Base-by-base conservation (phyloP, 2,329 filamentous ascomycete genomes). In the Madurella fahalii region DNA sequence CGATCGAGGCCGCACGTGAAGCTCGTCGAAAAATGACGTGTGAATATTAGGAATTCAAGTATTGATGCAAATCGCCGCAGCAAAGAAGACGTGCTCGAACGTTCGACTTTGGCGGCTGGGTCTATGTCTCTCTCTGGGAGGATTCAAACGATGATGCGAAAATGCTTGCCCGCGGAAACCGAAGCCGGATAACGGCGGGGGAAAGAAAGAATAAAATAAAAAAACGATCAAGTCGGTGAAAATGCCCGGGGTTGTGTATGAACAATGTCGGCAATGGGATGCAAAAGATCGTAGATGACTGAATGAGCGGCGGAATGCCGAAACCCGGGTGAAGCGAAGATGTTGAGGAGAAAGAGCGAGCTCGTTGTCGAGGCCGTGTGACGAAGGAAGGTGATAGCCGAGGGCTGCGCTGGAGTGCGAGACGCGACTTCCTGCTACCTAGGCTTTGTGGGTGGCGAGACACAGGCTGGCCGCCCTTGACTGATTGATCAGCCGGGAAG, bases 71-170 rank as follows among this genome's bases (percentile, higher is more conserved):
- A 30, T 16, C 3, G 58, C 50, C 46, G 61, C 56, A 16, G 42
- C 47, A 55, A 55, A 59, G 58, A 53, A 52, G 53, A 63, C 63
- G 63, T 64, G 54, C 25, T 63, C 61, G 54, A 63, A 63, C 61
- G 63, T 53, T 58, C 54, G 46, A 50, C 54, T 58, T 52, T 58
- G 41, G 55, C 53, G 54, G 52, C 59, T 40, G 49, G 51, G 41
- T 65, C 61, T 65, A 61, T 59, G 20, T 39, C 50, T 53, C 58
- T 62, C 62, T 60, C 58, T 57, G 16, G 56, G 58, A 63, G 61
- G 54, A 25, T 20, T 30, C 40, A 59, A 60, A 50, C 37, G 47
- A 58, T 58, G 58, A 63, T 59, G 56, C 41, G 56, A 58, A 58
- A 60, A 63, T 58, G 49, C 50, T 44, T 49, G 52, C 57, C 52